Percentiles rank a stretch among this genome's conserved stretches.
phyloP scores from a whole-genome alignment of 768 basidiomycete species.

The Lentinula edodes region DNA sequence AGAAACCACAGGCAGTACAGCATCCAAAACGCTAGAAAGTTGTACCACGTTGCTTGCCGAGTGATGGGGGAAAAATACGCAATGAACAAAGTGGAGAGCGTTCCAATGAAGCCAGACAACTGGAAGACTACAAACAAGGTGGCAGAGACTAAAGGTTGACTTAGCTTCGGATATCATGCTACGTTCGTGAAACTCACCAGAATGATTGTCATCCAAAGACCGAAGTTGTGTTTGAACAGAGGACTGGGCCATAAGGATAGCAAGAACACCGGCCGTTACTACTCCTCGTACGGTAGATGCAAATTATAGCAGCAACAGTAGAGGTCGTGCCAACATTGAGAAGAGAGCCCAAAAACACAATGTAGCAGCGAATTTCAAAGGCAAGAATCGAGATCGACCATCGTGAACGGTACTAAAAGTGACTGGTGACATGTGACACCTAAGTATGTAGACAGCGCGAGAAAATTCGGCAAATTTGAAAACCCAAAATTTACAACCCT shows the following conservation, averaged over 20 bases:
- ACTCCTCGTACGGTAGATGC: neutral
- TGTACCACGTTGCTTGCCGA: slow-evolving; percentile 23
- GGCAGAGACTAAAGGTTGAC: neutral
- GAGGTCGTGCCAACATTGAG: neutral
- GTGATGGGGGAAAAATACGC: neutral
- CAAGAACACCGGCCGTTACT: neutral
- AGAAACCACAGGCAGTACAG: slow-evolving; percentile 28
- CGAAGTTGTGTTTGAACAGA: neutral
- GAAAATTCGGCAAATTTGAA: neutral
- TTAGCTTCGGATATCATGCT: neutral
- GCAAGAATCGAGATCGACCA: neutral
- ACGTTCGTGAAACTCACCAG: neutral
- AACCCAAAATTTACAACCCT: too few relatives aligned
- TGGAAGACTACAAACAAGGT: neutral
- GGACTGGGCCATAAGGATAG: neutral
- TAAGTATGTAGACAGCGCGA: neutral
- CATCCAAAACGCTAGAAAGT: slow-evolving; percentile 31
- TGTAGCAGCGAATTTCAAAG: neutral
- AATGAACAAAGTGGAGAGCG: neutral
- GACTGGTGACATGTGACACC: neutral
- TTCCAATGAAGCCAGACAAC: neutral
- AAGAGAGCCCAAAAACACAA: neutral
- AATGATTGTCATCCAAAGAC: neutral
- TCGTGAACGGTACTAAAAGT: neutral
- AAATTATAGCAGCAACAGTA: neutral